These are phyloP conservation scores for Phaeomoniella chlamydospora DNA, from an alignment of 2,329 filamentous ascomycete genomes.

Conservation along the genomic window DNA sequence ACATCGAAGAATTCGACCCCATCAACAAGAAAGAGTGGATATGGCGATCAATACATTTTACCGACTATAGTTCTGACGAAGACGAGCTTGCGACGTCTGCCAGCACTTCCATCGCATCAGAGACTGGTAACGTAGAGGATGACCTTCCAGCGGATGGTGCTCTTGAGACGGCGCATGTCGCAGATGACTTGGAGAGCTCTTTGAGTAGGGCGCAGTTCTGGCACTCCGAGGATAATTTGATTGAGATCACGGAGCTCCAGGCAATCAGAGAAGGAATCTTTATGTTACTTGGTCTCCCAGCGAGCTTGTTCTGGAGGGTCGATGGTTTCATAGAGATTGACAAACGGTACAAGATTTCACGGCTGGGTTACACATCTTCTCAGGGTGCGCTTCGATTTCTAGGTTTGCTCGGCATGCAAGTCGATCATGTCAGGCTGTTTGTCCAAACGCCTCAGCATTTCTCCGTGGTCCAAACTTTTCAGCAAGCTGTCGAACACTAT, in stretches of 20 bases:
- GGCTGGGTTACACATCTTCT: slow-evolving; percentile 10
- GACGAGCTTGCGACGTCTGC: slow-evolving; percentile 7
- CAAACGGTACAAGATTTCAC: slow-evolving; percentile 16
- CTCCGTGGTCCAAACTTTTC: slow-evolving; percentile 57
- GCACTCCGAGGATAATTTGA: slow-evolving; percentile 12
- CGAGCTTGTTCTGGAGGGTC: slow-evolving; percentile 48
- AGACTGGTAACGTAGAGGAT: slow-evolving; percentile 14
- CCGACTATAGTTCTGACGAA: slow-evolving; percentile 38
- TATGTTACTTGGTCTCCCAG: slow-evolving; percentile 70
- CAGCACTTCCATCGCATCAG: not conserved
- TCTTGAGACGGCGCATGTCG: slow-evolving; percentile 24
- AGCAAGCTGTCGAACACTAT: slow-evolving; percentile 43
- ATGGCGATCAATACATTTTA: slow-evolving; percentile 59
- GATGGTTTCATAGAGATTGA: slow-evolving; percentile 20
- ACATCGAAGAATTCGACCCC: slow-evolving; percentile 63
- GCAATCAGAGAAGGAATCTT: slow-evolving; percentile 64
- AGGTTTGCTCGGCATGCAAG: slow-evolving; percentile 29
- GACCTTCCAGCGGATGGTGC: slow-evolving; percentile 26
- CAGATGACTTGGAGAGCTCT: slow-evolving; percentile 19
- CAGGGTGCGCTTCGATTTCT: slow-evolving; percentile 21
- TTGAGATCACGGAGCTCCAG: slow-evolving; percentile 52
- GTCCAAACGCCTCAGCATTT: slow-evolving; percentile 27
- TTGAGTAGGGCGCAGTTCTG: slow-evolving; percentile 34
- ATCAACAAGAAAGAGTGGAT: slow-evolving; percentile 52
- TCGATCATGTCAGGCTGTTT: slow-evolving; percentile 37